These are phyloP conservation scores for Penicillium janthinellum DNA, from an alignment of 2,329 filamentous ascomycete genomes.

Conservation along the genomic window DNA sequence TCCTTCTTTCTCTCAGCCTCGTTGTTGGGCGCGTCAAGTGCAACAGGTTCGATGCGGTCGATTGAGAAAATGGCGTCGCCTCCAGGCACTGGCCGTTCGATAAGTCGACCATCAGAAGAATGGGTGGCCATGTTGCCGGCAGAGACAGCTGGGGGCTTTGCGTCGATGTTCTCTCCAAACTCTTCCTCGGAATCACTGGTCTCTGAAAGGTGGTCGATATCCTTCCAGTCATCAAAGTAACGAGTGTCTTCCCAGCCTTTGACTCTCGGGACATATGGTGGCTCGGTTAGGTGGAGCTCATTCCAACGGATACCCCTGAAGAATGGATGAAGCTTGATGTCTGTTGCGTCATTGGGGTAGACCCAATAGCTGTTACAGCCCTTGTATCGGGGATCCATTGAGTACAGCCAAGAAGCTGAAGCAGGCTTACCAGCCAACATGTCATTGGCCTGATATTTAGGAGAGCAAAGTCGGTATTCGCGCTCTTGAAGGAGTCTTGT, in stretches of 20 bases:
- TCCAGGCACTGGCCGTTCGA: background rate
- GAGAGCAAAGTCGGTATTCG: conserved; percentile 73
- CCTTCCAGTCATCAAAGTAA: conserved; percentile 80
- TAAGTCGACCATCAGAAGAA: background rate
- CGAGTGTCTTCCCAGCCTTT: conserved; percentile 71
- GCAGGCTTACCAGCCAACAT: conserved; percentile 35
- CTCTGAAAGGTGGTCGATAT: conserved; percentile 59
- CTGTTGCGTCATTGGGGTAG: conserved; percentile 78
- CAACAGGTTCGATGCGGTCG: background rate
- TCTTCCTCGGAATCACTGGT: conserved; percentile 18
- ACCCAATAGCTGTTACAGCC: conserved; percentile 64
- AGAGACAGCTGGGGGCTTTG: background rate
- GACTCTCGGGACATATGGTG: conserved; percentile 80
- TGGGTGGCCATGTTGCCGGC: background rate
- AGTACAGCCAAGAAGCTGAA: conserved; percentile 35
- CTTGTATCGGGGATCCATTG: conserved; percentile 35
- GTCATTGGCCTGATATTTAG: conserved; percentile 72
- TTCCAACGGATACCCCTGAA: conserved; percentile 81
- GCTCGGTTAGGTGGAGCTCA: conserved; percentile 66
- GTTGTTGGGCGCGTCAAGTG: conserved; percentile 23
- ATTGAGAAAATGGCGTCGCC: background rate
- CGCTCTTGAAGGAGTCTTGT: conserved; percentile 71
- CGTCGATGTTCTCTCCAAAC: conserved; percentile 3
- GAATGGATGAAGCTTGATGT: conserved; percentile 87
- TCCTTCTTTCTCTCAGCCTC: conserved; percentile 59